Evolutionary conservation across 441 rosid species (phyloP).

Genomic region (Oxalis stricta): DNA sequence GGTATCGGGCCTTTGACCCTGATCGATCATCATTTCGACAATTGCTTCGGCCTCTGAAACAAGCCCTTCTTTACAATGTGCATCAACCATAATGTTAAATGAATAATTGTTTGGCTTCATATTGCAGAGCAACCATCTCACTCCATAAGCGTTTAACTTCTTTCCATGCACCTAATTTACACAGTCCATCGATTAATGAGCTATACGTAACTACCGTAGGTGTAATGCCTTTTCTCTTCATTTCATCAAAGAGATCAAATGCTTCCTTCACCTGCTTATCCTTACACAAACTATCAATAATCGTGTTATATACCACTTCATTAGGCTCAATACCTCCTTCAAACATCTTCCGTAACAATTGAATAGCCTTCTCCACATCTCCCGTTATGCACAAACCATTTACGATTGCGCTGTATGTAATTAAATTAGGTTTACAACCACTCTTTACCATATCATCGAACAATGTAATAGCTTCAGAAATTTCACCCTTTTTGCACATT

Average conservation of each 20-base stretch:
- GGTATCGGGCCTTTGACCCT: too few relatives aligned
- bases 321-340: slow-evolving; percentile 2
- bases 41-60: too few relatives aligned
- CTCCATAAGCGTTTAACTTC: neutral
- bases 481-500: too few relatives aligned
- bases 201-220: slow-evolving; percentile 5
- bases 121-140: slow-evolving; percentile 3
- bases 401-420: slow-evolving; percentile 3
- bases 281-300: too few relatives aligned
- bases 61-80: slow-evolving; percentile 8
- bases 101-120: slow-evolving; percentile 1
- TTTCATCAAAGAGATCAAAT: neutral
- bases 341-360: slow-evolving; percentile 1
- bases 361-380: neutral
- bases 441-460: slow-evolving; percentile 2
- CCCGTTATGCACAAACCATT: neutral
- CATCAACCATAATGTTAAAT: slow-evolving; percentile 4
- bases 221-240: slow-evolving; percentile 2
- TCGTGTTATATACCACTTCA: neutral
- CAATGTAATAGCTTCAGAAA: too few relatives aligned
- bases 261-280: slow-evolving; percentile 1
- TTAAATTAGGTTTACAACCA: slow-evolving; percentile 9
- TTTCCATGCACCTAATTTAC: neutral
- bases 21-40: too few relatives aligned
- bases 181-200: slow-evolving; percentile 9